Percentiles rank a stretch among this genome's conserved stretches.
These are phyloP conservation scores for Phytophthora palmivora DNA, from an alignment of 352 stramenopile species.

Conservation along the genomic window DNA sequence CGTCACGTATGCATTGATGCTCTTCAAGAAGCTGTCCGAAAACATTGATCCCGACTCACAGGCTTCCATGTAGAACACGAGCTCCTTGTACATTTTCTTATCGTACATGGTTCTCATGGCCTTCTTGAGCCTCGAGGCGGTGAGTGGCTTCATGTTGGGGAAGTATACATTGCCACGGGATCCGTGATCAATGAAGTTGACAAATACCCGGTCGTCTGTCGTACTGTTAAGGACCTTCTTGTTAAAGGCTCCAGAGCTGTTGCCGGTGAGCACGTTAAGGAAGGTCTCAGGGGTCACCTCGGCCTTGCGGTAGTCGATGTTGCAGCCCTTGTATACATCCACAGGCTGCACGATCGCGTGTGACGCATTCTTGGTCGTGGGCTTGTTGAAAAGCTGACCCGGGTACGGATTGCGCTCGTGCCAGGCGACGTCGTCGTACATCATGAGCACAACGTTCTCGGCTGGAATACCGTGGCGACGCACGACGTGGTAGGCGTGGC, in stretches of 20 bases:
- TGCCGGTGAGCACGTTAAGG: constrained; percentile 85
- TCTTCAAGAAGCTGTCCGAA: constrained; percentile 66
- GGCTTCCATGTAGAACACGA: constrained; percentile 93
- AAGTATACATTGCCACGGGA: constrained; percentile 87
- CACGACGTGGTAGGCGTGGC: constrained; percentile 93
- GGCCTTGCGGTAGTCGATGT: constrained; percentile 76
- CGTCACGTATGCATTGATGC: constrained; percentile 90
- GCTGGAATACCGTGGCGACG: constrained; percentile 84
- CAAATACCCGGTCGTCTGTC: constrained; percentile 87
- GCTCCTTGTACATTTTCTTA: constrained; percentile 90
- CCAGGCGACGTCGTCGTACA: constrained; percentile 92
- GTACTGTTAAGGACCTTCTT: constrained; percentile 90
- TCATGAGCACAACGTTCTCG: constrained; percentile 93
- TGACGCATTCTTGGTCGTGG: constrained; percentile 46
- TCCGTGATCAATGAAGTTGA: constrained; percentile 94
- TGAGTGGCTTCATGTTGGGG: constrained; percentile 74
- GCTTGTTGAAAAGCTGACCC: constrained; percentile 91
- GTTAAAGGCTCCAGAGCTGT: constrained; percentile 58
- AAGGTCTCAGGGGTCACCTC: constrained; percentile 91
- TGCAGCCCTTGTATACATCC: constrained; percentile 90
- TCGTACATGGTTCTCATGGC: constrained; percentile 84
- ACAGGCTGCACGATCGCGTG: constrained; percentile 44
- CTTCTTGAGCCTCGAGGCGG: constrained; percentile 66
- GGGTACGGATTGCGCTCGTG: constrained; percentile 87
- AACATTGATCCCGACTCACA: constrained; percentile 95